Conservation (phyloP, 1,284 basidiomycete species). For the Cutaneotrichosporon sp. region DNA sequence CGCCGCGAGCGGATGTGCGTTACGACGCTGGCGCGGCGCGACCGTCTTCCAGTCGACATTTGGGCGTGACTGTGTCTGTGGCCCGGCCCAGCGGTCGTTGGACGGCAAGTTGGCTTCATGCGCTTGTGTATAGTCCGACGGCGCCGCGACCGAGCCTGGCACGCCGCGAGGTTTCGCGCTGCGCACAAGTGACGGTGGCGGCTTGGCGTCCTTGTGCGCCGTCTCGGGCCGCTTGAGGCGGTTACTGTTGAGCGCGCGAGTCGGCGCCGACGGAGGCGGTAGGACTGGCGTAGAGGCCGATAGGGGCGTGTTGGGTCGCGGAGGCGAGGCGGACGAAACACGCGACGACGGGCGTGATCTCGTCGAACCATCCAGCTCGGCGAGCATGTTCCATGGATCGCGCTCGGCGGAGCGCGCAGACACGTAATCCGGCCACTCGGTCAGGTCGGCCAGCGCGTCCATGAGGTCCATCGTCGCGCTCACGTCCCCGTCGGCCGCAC, state of each 20-base stretch:
- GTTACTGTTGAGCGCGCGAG: conserved; percentile 8
- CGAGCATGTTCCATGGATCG: conserved; percentile 6
- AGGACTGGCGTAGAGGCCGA: not conserved
- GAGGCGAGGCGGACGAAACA: not conserved
- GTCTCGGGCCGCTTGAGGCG: conserved; percentile 8
- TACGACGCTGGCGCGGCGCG: conserved; percentile 11
- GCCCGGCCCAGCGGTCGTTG: not conserved
- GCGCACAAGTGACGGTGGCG: conserved; percentile 5
- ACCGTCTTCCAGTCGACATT: conserved; percentile 40
- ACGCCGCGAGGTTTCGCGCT: not conserved
- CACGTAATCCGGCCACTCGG: conserved; percentile 34
- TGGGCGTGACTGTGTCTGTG: not conserved
- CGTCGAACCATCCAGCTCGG: not conserved
- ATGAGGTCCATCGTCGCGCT: conserved; percentile 40
- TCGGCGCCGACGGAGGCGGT: not conserved
- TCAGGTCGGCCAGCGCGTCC: conserved; percentile 36
- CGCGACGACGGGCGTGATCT: not conserved
- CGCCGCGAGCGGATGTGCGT: conserved; percentile 26
- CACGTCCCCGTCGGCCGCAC: conserved; percentile 34
- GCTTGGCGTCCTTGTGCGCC: not conserved
- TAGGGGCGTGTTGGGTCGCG: not conserved
- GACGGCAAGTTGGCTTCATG: not conserved
- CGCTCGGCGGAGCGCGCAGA: conserved; percentile 14
- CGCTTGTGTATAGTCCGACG: not conserved
- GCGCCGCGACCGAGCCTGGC: not conserved